These are phyloP conservation scores for Penicillium roqueforti DNA, from an alignment of 495 filamentous ascomycete genomes.

Conservation along the genomic window DNA sequence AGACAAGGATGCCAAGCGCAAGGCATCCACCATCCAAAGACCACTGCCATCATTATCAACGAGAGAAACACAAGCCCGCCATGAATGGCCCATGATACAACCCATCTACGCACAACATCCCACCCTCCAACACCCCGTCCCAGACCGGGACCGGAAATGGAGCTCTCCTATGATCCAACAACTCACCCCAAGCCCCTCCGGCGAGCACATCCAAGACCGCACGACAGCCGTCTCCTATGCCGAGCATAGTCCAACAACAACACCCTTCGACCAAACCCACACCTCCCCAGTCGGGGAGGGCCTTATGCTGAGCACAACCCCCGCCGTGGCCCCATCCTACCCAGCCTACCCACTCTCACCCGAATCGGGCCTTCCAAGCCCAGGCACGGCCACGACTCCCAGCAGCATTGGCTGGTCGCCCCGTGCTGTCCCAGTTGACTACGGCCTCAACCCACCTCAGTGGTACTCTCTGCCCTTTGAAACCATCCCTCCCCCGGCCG, in stretches of 20 bases:
- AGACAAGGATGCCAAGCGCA: slow-evolving; percentile 27
- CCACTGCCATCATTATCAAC: slow-evolving; percentile 7
- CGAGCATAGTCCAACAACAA: slow-evolving; percentile 21
- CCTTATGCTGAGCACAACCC: slow-evolving; percentile 21
- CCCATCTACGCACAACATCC: slow-evolving; percentile 17
- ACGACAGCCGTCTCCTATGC: slow-evolving; percentile 16
- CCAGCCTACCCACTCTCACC: slow-evolving; percentile 27
- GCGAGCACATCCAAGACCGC: slow-evolving; percentile 23
- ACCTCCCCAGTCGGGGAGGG: slow-evolving; percentile 23
- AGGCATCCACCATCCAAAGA: slow-evolving; percentile 19
- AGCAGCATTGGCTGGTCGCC: slow-evolving; percentile 18
- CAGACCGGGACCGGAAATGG: slow-evolving; percentile 25
- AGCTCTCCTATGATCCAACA: slow-evolving; percentile 20
- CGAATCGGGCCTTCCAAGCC: slow-evolving; percentile 25
- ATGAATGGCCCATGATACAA: slow-evolving; percentile 15
- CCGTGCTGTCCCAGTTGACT: slow-evolving; percentile 26
- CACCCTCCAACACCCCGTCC: slow-evolving; percentile 12
- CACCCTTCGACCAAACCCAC: slow-evolving; percentile 31
- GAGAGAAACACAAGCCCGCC: slow-evolving; percentile 5
- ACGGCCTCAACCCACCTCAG: slow-evolving; percentile 20
- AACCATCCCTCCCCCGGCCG: slow-evolving; percentile 23
- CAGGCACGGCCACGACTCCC: slow-evolving; percentile 11
- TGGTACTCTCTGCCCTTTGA: slow-evolving; percentile 39
- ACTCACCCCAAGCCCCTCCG: slow-evolving; percentile 26
- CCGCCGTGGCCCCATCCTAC: slow-evolving; percentile 23